Percentiles rank a stretch among this genome's conserved stretches.
These are phyloP conservation scores for Talaromyces sp. DNA, from an alignment of 2,329 filamentous ascomycete species.

Conservation along the genomic window DNA sequence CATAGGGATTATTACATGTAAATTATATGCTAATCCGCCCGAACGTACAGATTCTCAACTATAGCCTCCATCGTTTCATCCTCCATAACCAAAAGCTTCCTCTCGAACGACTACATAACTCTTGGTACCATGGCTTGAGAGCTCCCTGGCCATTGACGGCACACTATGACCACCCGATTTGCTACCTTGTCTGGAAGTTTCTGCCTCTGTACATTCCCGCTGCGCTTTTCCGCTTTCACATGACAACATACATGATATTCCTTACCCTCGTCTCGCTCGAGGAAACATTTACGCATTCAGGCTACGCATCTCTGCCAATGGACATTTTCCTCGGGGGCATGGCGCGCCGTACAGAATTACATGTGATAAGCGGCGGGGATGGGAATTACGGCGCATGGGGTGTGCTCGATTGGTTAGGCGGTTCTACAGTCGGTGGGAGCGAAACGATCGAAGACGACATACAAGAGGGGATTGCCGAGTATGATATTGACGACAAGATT, in stretches of 20 bases:
- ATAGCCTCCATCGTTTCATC: slow-evolving; percentile 67
- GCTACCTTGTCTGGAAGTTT: slow-evolving; percentile 52
- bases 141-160: slow-evolving; percentile 55
- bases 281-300: slow-evolving; percentile 57
- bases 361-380: slow-evolving; percentile 45
- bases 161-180: slow-evolving; percentile 57
- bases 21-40: not conserved
- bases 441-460: slow-evolving; percentile 45
- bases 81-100: slow-evolving; percentile 58
- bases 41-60: slow-evolving; percentile 37
- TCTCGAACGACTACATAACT: slow-evolving; percentile 51
- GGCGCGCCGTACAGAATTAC: slow-evolving; percentile 53
- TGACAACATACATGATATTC: slow-evolving; percentile 56
- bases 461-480: slow-evolving; percentile 34
- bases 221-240: slow-evolving; percentile 55
- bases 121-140: slow-evolving; percentile 54
- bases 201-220: slow-evolving; percentile 55
- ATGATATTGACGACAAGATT: slow-evolving; percentile 29
- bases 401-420: slow-evolving; percentile 41
- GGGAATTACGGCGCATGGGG: slow-evolving; percentile 46
- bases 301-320: slow-evolving; percentile 55
- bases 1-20: not conserved
- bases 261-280: slow-evolving; percentile 53
- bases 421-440: slow-evolving; percentile 37
- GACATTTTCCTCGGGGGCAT: slow-evolving; percentile 56